phyloP scores from a whole-genome alignment of 345 rosid species.

The Dipteronia sinensis region DNA sequence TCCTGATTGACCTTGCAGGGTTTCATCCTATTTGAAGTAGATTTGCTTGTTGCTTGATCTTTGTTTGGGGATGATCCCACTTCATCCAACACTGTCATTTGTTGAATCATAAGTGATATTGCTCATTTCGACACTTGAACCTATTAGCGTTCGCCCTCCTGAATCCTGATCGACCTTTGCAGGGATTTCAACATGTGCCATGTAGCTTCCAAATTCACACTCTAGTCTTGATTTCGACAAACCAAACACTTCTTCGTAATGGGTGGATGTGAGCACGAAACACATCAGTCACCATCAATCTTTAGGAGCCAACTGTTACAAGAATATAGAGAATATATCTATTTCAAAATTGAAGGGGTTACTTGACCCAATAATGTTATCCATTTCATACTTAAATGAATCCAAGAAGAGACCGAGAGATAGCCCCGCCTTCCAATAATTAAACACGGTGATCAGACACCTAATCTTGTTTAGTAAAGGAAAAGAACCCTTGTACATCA shows the following conservation, averaged over 20 bases:
- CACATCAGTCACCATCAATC: neutral
- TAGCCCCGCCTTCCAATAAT: slow-evolving; percentile 91
- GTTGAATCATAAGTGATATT: neutral
- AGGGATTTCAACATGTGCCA: neutral
- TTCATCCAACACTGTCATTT: neutral
- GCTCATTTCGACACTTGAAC: neutral
- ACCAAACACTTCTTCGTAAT: neutral
- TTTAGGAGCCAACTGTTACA: slow-evolving; percentile 2
- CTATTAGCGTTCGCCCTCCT: neutral
- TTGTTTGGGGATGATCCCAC: no score
- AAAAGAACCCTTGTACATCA: slow-evolving; percentile 72
- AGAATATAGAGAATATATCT: slow-evolving; percentile 28
- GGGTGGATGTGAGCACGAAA: neutral
- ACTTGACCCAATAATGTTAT: slow-evolving; percentile 26
- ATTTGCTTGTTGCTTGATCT: neutral
- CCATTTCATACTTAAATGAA: slow-evolving; percentile 77
- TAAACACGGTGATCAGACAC: slow-evolving; percentile 67
- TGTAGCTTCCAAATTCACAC: neutral
- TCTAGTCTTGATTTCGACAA: neutral
- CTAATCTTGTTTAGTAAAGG: slow-evolving; percentile 48
- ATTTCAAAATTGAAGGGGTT: slow-evolving; percentile 29
- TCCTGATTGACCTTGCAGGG: neutral
- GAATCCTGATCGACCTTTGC: neutral
- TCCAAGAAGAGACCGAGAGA: slow-evolving; percentile 91
- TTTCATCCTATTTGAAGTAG: neutral